Conservation (phyloP, 176 grass and related monocot species). For the Bolboschoenus planiculmis region DNA sequence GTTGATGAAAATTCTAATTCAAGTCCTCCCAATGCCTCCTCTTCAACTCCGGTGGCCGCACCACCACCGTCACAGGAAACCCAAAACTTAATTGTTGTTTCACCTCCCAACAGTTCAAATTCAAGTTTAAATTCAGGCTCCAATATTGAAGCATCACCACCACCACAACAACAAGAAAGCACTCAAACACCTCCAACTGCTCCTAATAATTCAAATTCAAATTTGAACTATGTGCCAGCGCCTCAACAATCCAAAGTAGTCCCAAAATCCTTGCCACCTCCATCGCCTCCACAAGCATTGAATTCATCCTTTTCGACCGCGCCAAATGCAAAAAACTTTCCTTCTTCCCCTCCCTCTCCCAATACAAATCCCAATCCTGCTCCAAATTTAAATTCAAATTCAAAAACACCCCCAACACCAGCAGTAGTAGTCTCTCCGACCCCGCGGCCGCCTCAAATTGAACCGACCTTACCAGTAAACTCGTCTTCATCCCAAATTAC, state of each 20-base stretch:
- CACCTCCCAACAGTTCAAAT: not conserved
- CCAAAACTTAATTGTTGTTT: not conserved
- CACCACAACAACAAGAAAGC: not conserved
- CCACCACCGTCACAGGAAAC: not conserved
- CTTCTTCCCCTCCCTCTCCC: not conserved
- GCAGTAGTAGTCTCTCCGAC: conserved; percentile 7
- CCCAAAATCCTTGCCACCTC: not conserved
- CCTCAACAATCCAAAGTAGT: conserved; percentile 4
- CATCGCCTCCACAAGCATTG: conserved; percentile 11
- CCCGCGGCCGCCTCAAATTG: not conserved
- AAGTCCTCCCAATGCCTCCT: not conserved
- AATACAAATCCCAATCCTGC: conserved; percentile 13
- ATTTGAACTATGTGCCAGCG: not conserved
- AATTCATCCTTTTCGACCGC: not conserved
- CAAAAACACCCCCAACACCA: not conserved
- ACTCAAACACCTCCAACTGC: not conserved
- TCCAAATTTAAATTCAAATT: not conserved
- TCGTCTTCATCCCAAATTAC: not conserved
- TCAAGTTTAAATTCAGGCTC: conserved; percentile 5
- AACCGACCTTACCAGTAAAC: not conserved
- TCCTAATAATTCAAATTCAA: not conserved
- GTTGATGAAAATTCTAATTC: not conserved
- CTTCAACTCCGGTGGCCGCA: not conserved
- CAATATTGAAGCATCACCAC: not conserved
- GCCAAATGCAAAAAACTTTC: not conserved